phyloP scores from a whole-genome alignment of 2,329 filamentous ascomycete genomes.

The Cryphonectria japonica region DNA sequence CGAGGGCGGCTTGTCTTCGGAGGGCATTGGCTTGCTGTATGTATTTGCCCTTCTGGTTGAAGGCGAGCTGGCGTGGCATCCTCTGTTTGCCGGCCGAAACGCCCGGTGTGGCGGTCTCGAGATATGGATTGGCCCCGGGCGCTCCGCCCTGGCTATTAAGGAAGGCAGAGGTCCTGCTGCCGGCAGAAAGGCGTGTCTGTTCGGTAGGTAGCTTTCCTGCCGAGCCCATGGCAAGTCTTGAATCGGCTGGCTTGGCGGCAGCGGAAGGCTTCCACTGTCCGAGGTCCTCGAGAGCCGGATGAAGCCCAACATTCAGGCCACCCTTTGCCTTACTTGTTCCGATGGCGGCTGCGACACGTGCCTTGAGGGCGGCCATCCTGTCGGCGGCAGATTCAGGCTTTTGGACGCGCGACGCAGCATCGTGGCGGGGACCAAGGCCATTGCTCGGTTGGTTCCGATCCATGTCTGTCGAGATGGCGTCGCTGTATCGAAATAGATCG shows the following conservation, averaged over 20 bases:
- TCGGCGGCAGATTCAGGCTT: constrained; percentile 63
- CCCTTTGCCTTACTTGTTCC: constrained; percentile 63
- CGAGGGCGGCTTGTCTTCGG: constrained; percentile 82
- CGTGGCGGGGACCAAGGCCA: constrained; percentile 60
- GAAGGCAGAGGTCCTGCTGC: constrained; percentile 15
- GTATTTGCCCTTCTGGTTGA: constrained; percentile 97
- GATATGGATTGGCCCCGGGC: constrained; percentile 72
- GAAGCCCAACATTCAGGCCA: constrained; percentile 74
- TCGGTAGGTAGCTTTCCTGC: constrained; percentile 41
- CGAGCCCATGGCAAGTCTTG: constrained; percentile 14
- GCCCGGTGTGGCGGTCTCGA: constrained; percentile 73
- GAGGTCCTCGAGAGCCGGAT: constrained; percentile 71
- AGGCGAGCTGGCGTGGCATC: constrained; percentile 76
- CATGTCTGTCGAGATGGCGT: constrained; percentile 42
- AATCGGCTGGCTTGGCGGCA: constrained; percentile 41
- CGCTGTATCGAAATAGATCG: not conserved
- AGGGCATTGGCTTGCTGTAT: constrained; percentile 92
- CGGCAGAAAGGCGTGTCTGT: constrained; percentile 29
- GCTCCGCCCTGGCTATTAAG: constrained; percentile 14
- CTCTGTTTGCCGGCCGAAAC: constrained; percentile 65
- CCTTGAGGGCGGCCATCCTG: constrained; percentile 76
- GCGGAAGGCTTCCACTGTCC: constrained; percentile 49
- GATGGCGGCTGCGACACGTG: constrained; percentile 77
- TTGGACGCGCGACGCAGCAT: constrained; percentile 57
- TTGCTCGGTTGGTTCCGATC: constrained; percentile 51